These are phyloP conservation scores for Zygnema circumcarinatum DNA, from an alignment of 139 green algal genomes.

Conservation along the genomic window DNA sequence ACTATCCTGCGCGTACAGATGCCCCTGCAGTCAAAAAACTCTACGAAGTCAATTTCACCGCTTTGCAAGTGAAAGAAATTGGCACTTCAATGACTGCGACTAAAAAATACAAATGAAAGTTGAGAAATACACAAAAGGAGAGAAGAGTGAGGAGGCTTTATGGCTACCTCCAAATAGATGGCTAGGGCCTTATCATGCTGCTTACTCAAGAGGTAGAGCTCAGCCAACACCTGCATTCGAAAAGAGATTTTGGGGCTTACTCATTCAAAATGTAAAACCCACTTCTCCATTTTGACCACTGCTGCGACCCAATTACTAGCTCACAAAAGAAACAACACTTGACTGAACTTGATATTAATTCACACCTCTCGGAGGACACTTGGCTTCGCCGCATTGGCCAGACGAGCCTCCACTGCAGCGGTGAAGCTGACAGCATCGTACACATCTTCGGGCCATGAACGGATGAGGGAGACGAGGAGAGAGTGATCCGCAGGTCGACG, in stretches of 20 bases:
- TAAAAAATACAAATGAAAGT: too few species aligned
- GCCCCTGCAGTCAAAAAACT: too few species aligned
- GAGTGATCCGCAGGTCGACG: constrained; percentile 68
- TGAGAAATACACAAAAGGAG: too few species aligned
- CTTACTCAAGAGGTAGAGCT: constrained; percentile 83
- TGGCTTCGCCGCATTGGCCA: not conserved
- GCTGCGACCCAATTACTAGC: not conserved
- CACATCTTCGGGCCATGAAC: constrained; percentile 62
- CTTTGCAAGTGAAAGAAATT: too few species aligned
- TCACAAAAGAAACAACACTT: not conserved
- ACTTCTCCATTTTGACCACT: not conserved
- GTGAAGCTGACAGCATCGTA: constrained; percentile 60
- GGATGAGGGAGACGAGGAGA: constrained; percentile 69
- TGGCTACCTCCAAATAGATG: constrained; percentile 76
- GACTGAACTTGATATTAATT: not conserved
- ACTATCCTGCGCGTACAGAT: not conserved
- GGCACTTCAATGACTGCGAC: too few species aligned
- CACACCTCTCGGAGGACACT: not conserved
- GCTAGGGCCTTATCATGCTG: constrained; percentile 77
- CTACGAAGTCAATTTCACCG: too few species aligned
- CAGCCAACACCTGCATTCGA: constrained; percentile 76
- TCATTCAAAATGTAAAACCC: not conserved
- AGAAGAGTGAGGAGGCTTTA: too few species aligned
- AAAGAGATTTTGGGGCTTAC: not conserved
- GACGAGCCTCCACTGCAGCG: not conserved